Evolutionary conservation across 2,329 filamentous ascomycete species (phyloP).

Genomic region (Monosporascus sp.): DNA sequence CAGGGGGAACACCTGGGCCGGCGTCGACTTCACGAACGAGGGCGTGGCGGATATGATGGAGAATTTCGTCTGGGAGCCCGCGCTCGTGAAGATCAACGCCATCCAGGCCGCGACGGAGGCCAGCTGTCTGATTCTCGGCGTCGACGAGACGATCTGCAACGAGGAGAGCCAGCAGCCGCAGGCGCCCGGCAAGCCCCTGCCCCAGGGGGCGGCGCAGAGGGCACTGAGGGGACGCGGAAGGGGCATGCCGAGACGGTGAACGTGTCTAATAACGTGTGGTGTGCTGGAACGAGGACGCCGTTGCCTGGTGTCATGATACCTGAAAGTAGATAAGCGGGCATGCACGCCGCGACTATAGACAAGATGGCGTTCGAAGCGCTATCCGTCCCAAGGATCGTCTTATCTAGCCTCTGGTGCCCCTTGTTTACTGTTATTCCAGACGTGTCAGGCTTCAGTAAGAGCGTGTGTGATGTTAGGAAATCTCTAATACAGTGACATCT

Average conservation of each 20-base stretch:
- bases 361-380: no score
- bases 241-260: slow-evolving; percentile 78
- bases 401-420: no score
- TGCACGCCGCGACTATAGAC: no score
- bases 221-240: slow-evolving; percentile 78
- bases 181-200: slow-evolving; percentile 68
- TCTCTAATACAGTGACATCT: no score
- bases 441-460: no score
- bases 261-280: neutral
- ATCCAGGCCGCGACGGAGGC: slow-evolving; percentile 95
- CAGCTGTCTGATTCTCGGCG: slow-evolving; percentile 87
- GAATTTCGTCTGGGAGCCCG: slow-evolving; percentile 95
- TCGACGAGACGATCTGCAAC: slow-evolving; percentile 98
- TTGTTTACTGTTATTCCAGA: no score
- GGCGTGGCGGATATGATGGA: slow-evolving; percentile 92
- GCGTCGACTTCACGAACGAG: slow-evolving; percentile 91
- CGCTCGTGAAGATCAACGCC: slow-evolving; percentile 93
- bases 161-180: slow-evolving; percentile 86
- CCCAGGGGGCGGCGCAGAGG: slow-evolving; percentile 80
- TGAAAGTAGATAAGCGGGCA: no score
- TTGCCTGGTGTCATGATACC: no score
- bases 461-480: no score
- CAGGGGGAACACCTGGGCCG: slow-evolving; percentile 88
- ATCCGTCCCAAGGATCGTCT: no score
- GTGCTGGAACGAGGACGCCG: no score